These are phyloP conservation scores for Schizophyllum amplum DNA, from an alignment of 1,284 basidiomycete genomes.

Conservation along the genomic window DNA sequence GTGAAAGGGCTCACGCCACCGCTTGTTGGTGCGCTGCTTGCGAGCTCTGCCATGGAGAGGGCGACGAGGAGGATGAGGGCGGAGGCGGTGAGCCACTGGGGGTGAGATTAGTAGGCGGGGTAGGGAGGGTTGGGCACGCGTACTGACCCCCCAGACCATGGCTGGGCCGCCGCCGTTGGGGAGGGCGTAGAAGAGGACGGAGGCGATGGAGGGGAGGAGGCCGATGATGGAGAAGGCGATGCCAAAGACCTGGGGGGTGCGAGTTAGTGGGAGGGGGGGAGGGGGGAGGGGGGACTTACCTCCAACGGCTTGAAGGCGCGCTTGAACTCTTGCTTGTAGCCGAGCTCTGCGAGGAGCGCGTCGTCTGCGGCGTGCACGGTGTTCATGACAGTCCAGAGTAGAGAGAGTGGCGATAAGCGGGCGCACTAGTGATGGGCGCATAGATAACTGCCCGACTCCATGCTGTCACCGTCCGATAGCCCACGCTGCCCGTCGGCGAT, in stretches of 20 bases:
- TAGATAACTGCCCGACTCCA: too few species aligned
- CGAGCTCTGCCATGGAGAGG: constrained; percentile 64
- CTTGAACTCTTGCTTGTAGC: not conserved
- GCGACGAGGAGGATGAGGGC: constrained; percentile 55
- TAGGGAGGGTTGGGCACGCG: not conserved
- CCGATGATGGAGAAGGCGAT: constrained; percentile 62
- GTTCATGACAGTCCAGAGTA: too few species aligned
- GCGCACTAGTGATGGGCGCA: too few species aligned
- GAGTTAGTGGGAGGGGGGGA: constrained; percentile 3
- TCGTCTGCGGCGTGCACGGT: not conserved
- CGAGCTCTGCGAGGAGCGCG: not conserved
- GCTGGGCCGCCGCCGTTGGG: constrained; percentile 72
- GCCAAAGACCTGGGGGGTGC: constrained; percentile 43
- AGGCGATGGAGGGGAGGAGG: constrained; percentile 36
- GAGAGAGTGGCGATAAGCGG: too few species aligned
- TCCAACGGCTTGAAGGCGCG: not conserved
- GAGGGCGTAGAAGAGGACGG: constrained; percentile 65
- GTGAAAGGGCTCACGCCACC: constrained; percentile 49
- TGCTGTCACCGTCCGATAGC: too few species aligned
- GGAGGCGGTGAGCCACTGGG: constrained; percentile 44
- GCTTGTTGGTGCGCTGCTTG: constrained; percentile 62
- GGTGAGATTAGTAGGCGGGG: not conserved
- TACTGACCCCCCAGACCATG: constrained; percentile 77
- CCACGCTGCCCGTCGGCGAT: too few species aligned
- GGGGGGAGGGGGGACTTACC: not conserved